Conservation (phyloP, 2,329 filamentous ascomycete species). For the Pochonia chlamydosporia region DNA sequence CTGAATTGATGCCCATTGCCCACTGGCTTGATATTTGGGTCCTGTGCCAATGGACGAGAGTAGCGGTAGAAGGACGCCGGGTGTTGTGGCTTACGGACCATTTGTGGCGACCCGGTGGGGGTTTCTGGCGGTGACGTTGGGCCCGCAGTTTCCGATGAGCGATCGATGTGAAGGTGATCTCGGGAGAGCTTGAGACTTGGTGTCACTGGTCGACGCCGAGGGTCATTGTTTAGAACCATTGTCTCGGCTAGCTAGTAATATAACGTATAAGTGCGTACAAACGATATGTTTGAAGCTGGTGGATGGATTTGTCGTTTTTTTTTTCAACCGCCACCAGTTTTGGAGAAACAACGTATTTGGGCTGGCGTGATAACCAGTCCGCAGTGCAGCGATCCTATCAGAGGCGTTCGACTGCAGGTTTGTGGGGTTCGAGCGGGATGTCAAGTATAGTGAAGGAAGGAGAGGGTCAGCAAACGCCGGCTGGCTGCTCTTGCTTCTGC, state of each 20-base stretch:
- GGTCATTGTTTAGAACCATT: conserved; percentile 18
- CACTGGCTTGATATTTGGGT: conserved; percentile 36
- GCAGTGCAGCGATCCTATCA: conserved; percentile 6
- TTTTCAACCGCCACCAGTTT: conserved; percentile 1
- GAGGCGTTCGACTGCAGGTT: conserved; percentile 3
- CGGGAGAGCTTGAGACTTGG: conserved; percentile 33
- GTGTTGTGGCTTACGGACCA: conserved; percentile 26
- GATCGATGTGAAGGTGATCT: conserved; percentile 18
- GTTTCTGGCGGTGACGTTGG: conserved; percentile 44
- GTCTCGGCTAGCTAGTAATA: conserved; percentile 8
- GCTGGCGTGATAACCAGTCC: conserved; percentile 3
- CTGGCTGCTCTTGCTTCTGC: not conserved
- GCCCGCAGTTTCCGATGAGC: conserved; percentile 20
- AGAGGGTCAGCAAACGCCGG: conserved; percentile 1
- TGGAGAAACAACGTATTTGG: conserved; percentile 3
- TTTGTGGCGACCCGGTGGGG: conserved; percentile 33
- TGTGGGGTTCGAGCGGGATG: conserved; percentile 4
- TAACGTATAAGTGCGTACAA: conserved; percentile 7
- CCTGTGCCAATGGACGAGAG: conserved; percentile 23
- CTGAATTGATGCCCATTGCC: conserved; percentile 37
- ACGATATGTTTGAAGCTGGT: conserved; percentile 8
- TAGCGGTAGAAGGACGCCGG: conserved; percentile 26
- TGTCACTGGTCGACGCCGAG: conserved; percentile 32
- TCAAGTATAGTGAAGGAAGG: conserved; percentile 2
- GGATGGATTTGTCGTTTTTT: conserved; percentile 1